phyloP scores from a whole-genome alignment of 805 yeast species.

The Cyberlindnera lachancei region DNA sequence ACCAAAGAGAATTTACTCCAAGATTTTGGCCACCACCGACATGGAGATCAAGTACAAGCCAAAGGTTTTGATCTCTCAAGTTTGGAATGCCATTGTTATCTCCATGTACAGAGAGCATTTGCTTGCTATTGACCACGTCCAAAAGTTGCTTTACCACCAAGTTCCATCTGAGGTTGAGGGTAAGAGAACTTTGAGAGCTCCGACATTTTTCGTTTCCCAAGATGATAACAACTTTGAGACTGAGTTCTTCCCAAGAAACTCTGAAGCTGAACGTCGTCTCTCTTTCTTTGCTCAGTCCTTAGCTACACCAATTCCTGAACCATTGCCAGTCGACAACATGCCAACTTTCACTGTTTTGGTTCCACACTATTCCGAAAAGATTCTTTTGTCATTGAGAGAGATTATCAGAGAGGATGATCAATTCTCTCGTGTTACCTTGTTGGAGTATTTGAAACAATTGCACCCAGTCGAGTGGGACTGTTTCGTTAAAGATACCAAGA shows the following conservation, averaged over 20 bases:
- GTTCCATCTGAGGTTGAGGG: slow-evolving; percentile 98
- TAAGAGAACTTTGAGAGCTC: slow-evolving; percentile 96
- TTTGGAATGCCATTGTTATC: slow-evolving; percentile 98
- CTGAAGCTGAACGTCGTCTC: slow-evolving; percentile 99
- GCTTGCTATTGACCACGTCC: slow-evolving; percentile 97
- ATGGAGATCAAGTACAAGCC: slow-evolving; percentile 99
- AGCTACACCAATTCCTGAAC: slow-evolving; percentile 98
- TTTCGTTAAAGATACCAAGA: slow-evolving; percentile 92
- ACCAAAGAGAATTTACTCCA: slow-evolving; percentile 98
- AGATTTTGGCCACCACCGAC: slow-evolving; percentile 95
- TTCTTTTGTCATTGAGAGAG: slow-evolving; percentile 85
- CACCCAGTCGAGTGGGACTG: slow-evolving; percentile 98
- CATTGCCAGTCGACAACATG: slow-evolving; percentile 98
- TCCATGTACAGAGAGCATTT: slow-evolving; percentile 99
- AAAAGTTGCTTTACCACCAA: slow-evolving; percentile 93
- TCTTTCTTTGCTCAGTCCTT: slow-evolving; percentile 98
- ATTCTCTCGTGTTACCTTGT: slow-evolving; percentile 86
- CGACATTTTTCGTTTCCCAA: slow-evolving; percentile 96
- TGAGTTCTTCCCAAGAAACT: slow-evolving; percentile 93
- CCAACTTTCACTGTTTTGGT: slow-evolving; percentile 96
- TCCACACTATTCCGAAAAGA: slow-evolving; percentile 96
- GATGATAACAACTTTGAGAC: slow-evolving; percentile 90
- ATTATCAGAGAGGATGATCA: slow-evolving; percentile 96
- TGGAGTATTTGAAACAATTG: slow-evolving; percentile 89
- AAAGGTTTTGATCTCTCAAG: slow-evolving; percentile 94